Evolutionary conservation across 192 early-diverging fungal genomes (phyloP).

Genomic region (Coemansia sp.): DNA sequence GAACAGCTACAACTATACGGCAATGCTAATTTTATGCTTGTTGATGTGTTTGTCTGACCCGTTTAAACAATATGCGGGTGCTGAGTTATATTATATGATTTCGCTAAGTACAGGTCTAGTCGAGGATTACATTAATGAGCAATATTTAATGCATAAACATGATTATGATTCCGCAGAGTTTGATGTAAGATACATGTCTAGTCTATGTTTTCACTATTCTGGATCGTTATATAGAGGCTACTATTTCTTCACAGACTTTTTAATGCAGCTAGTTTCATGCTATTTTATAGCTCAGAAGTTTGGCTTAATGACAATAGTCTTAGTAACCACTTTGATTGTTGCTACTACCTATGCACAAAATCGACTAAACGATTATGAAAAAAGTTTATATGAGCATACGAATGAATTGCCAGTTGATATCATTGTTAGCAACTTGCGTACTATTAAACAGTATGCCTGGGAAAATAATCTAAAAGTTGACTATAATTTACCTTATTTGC

Average conservation of each 20-base stretch:
- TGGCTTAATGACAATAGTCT: neutral
- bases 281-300: neutral
- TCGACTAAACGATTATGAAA: neutral
- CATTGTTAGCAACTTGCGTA: neutral
- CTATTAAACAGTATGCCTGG: neutral
- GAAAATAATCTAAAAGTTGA: neutral
- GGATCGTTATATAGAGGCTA: too few species aligned
- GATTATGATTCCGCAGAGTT: neutral
- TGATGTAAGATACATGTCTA: neutral
- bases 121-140: neutral
- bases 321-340: neutral
- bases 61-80: neutral
- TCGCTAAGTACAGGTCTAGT: neutral
- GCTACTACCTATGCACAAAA: neutral
- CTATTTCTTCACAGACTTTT: neutral
- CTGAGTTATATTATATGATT: too few species aligned
- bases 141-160: neutral
- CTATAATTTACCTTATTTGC: neutral
- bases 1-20: neutral
- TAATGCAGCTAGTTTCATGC: neutral
- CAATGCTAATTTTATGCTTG: neutral
- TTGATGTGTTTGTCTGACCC: neutral
- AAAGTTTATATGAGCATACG: too few species aligned
- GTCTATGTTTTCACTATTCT: too few species aligned
- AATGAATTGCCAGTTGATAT: neutral